Percentiles rank a stretch among this genome's conserved stretches.
Conservation (phyloP, 768 basidiomycete species). For the Serendipita sp. region DNA sequence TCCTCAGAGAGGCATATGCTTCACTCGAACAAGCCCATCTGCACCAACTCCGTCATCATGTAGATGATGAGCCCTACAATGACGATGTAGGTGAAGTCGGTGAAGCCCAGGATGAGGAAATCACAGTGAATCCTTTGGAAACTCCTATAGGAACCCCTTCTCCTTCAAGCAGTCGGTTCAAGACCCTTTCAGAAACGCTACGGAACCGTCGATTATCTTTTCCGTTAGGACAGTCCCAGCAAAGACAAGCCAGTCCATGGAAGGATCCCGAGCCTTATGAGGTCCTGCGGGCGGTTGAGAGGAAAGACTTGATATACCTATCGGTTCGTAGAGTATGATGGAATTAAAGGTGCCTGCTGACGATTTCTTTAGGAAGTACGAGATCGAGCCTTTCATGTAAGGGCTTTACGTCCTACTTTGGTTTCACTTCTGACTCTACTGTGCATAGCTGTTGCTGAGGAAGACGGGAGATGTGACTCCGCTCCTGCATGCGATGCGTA, state of each 20-base stretch:
- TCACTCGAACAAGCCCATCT: background rate
- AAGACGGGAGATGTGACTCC: slow-evolving; percentile 78
- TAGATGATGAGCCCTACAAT: background rate
- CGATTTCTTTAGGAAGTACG: slow-evolving; percentile 31
- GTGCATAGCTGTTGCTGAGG: slow-evolving; percentile 51
- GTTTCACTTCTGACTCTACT: background rate
- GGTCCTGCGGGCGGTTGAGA: slow-evolving; percentile 71
- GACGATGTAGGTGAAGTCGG: background rate
- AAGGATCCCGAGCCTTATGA: slow-evolving; percentile 37
- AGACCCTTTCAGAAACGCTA: background rate
- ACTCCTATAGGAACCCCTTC: background rate
- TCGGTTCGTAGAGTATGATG: slow-evolving; percentile 29
- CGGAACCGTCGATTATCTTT: background rate
- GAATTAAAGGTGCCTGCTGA: background rate
- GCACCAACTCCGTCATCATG: background rate
- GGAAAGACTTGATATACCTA: slow-evolving; percentile 62
- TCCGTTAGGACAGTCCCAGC: background rate
- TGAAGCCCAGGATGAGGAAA: background rate
- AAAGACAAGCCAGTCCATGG: slow-evolving; percentile 4
- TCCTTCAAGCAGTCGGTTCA: background rate
- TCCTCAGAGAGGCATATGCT: background rate
- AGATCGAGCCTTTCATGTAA: slow-evolving; percentile 62
- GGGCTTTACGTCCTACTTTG: background rate
- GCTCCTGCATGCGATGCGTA: slow-evolving; percentile 67
- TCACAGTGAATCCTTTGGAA: background rate